A percentile compares a stretch with the other conserved stretches of the same genome.
phyloP scores from a whole-genome alignment of 225 moss, liverwort and hornwort genomes.

The Ulota crispa region DNA sequence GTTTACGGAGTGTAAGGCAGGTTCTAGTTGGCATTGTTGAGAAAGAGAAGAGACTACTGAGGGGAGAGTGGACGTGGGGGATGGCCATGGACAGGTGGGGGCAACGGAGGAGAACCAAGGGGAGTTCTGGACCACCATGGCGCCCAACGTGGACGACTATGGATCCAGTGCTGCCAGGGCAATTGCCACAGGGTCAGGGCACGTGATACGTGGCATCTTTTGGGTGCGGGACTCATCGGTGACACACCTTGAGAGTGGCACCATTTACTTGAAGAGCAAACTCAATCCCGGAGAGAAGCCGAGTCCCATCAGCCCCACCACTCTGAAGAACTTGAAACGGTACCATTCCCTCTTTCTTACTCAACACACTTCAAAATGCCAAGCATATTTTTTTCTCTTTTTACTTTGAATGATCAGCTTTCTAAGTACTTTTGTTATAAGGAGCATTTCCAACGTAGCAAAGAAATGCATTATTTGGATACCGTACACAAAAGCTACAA shows the following conservation, averaged over 20 bases:
- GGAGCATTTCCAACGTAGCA: background rate
- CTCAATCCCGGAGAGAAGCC: slow-evolving; percentile 51
- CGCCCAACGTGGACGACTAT: slow-evolving; percentile 93
- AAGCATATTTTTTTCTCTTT: background rate
- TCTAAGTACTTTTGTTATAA: background rate
- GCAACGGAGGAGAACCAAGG: slow-evolving; percentile 60
- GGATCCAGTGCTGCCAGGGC: slow-evolving; percentile 68
- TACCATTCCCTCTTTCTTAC: background rate
- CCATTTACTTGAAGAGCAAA: slow-evolving; percentile 55
- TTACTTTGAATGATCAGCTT: background rate
- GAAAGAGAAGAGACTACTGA: no score
- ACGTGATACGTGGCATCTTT: slow-evolving; percentile 78
- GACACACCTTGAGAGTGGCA: slow-evolving; percentile 49
- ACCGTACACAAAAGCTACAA: background rate
- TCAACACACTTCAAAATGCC: background rate
- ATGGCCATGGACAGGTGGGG: slow-evolving; percentile 23
- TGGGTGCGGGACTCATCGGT: slow-evolving; percentile 78
- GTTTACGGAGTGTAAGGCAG: no score
- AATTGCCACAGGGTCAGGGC: slow-evolving; percentile 81
- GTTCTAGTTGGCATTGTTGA: no score
- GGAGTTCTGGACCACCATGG: slow-evolving; percentile 86
- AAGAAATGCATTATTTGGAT: background rate
- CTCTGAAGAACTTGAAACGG: slow-evolving; percentile 64
- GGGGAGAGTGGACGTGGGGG: background rate
- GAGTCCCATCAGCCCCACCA: slow-evolving; percentile 56